These are phyloP conservation scores for Aspergillus unguis DNA, from an alignment of 2,329 filamentous ascomycete genomes.

Conservation along the genomic window DNA sequence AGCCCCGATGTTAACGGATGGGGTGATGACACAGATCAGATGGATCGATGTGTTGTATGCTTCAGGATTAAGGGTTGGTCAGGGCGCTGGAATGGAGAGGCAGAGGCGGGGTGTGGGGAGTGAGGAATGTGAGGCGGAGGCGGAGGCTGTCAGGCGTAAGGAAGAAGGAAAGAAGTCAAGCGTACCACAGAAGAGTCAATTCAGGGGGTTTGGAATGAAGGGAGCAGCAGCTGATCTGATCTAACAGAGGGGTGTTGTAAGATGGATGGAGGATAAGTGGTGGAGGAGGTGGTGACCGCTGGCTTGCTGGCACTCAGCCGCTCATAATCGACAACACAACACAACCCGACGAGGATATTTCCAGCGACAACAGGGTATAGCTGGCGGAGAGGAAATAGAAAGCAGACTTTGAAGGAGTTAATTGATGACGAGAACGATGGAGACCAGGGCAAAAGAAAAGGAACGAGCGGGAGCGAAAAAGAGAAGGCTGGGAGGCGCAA, in stretches of 20 bases:
- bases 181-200: constrained; percentile 18
- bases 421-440: constrained; percentile 4
- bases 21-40: constrained; percentile 21
- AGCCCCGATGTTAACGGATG: constrained; percentile 18
- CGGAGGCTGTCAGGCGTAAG: constrained; percentile 13
- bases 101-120: constrained; percentile 15
- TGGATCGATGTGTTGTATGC: constrained; percentile 16
- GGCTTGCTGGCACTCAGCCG: constrained; percentile 16
- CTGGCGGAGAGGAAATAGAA: constrained; percentile 2
- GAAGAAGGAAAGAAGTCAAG: constrained; percentile 15
- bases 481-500: constrained; percentile 25
- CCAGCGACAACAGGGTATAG: constrained; percentile 1
- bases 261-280: constrained; percentile 4
- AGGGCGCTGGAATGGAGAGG: constrained; percentile 10
- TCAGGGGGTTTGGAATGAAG: constrained; percentile 3
- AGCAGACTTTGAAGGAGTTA: not conserved
- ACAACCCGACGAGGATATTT: constrained; percentile 7
- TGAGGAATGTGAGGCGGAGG: constrained; percentile 12
- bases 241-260: constrained; percentile 13
- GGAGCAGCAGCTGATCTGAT: constrained; percentile 7
- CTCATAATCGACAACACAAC: constrained; percentile 16
- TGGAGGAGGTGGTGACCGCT: not conserved
- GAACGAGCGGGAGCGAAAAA: constrained; percentile 10
- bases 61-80: constrained; percentile 7
- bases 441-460: constrained; percentile 9